Evolutionary conservation across 257 asterid species (phyloP), one percentile per base, ranked within the genome.

Genomic region (Petrea volubilis): DNA sequence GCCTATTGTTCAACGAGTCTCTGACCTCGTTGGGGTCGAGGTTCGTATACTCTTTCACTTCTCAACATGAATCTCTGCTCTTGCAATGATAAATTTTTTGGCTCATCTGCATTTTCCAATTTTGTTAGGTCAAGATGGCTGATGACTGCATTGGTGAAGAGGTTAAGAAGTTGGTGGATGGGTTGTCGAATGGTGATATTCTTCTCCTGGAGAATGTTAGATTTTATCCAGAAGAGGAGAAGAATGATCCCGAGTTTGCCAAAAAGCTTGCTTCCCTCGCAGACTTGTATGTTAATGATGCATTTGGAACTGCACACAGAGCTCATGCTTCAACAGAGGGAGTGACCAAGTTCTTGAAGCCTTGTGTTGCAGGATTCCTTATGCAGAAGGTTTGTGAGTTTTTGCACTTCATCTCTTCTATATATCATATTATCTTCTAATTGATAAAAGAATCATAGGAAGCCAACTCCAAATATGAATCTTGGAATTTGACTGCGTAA

Each of bases 261-360:
- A 83, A 79, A 63, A 79, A 83, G 68, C 84, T 83, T 3, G 87
- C 87, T 4, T 82, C 87, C 36, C 80, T 82, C 29, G 87, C 87
- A 2, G 87, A 82, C 67, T 66, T 82, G 68, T 82, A 79, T 70
- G 87, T 82, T 31, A 82, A 82, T 50, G 87, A 82, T 70, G 87
- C 87, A 28, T 82, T 82, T 36, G 87, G 87, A 52, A 79, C 84
- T 43, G 87, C 87, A 36, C 87, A 82, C 25, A 82, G 87, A 63
- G 87, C 87, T 44, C 87, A 82, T 67, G 87, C 87, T 60, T 82
- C 87, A 0, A 82, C 87, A 1, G 87, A 82, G 75, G 87, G 87
- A 21, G 87, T 79, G 41, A 67, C 87, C 50, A 82, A 82, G 75
- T 77, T 57, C 79, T 67, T 82, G 82, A 79, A 82, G 71, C 87